Evolutionary conservation across 257 asterid species (phyloP).

Genomic region (Solanum verrucosum): DNA sequence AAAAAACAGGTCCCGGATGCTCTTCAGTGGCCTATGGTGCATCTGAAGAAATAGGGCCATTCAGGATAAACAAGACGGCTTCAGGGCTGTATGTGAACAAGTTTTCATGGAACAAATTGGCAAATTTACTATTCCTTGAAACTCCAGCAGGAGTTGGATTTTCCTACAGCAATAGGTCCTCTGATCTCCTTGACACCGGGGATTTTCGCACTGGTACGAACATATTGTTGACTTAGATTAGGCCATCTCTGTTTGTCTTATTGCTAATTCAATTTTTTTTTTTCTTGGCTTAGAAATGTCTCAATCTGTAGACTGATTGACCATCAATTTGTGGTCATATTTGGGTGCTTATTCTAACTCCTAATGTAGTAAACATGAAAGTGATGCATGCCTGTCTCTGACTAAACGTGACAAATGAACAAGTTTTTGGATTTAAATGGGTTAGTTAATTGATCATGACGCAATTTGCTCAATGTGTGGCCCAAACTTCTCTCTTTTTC

Average conservation of each 20-base stretch:
- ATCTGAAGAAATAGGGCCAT: conserved; percentile 94
- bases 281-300: not conserved
- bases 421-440: not conserved
- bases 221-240: not conserved
- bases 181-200: conserved; percentile 78
- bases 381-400: not conserved
- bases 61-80: conserved; percentile 46
- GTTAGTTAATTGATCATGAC: not conserved
- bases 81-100: conserved; percentile 68
- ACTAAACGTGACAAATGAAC: not conserved
- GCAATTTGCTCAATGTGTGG: not conserved
- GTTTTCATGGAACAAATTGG: conserved; percentile 77
- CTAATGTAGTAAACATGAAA: not conserved
- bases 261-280: not conserved
- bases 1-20: conserved; percentile 76
- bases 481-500: not conserved
- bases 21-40: conserved; percentile 99
- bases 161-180: conserved; percentile 73
- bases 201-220: conserved; percentile 71
- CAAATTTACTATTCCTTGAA: conserved; percentile 72
- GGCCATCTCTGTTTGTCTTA: not conserved
- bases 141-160: conserved; percentile 97
- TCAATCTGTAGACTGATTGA: not conserved
- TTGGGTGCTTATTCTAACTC: not conserved
- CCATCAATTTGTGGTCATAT: not conserved